Evolutionary conservation across 495 filamentous ascomycete genomes (phyloP), one percentile per base, ranked within the genome.

Genomic region (Chaetomium cochliodes): DNA sequence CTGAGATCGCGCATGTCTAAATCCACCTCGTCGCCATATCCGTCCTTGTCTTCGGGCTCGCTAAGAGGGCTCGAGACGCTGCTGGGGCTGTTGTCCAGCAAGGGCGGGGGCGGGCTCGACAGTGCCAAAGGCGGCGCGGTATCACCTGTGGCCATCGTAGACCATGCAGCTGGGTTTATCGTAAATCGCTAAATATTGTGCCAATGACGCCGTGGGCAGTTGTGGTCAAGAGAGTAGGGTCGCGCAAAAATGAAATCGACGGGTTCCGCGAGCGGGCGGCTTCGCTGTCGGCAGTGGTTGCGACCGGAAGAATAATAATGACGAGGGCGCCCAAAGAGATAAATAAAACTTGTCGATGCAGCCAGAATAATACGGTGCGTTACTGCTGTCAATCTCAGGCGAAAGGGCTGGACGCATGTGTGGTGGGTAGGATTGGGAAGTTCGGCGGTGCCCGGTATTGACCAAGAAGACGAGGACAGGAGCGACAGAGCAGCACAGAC

Each of bases 11-110:
- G 66, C 62, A 86, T 81, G 47, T 73, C 76, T 41, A 76, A 49
- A 30, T 81, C 80, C 58, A 73, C 67, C 23, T 80, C 80, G 18
- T 82, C 81, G 64, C 75, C 77, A 22, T 81, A 79, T 20, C 66
- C 72, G 52, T 84, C 81, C 66, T 83, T 83, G 67, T 97, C 92
- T 72, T 92, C 93, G 61, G 94, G 89, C 65, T 98, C 94, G 79
- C 94, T 98, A 68, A 98, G 82, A 74, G 92, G 96, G 74, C 82
- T 85, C 60, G 82, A 85, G 25, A 77, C 60, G 67, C 73, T 73
- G 71, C 75, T 77, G 20, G 73, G 73, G 54, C 71, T 77, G 65
- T 68, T 71, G 67, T 74, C 74, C 65, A 69, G 71, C 50, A 69
- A 60, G 47, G 76, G 77, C 65, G 78, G 77, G 68, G 76, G 74